A percentile compares a stretch with the other conserved stretches of the same genome.
These are phyloP conservation scores for Chenopodium album DNA, from an alignment of 148 eudicot genomes.

Conservation along the genomic window DNA sequence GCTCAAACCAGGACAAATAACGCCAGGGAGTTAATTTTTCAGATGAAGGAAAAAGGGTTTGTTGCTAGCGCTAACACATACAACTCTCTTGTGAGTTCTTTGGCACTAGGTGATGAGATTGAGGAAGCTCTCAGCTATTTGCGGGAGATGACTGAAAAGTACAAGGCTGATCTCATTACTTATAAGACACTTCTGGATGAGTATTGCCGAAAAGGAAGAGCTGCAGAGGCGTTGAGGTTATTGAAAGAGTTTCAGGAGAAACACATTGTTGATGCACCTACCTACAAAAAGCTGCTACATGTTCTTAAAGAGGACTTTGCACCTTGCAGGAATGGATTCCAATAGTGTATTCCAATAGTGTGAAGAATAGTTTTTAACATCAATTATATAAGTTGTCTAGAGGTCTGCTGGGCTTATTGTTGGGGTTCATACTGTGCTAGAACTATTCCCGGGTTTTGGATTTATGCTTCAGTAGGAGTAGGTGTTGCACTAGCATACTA, in stretches of 20 bases:
- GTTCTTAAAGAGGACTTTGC: constrained; percentile 42
- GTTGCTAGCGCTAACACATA: constrained; percentile 63
- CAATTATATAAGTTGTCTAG: not conserved
- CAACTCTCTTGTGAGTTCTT: constrained; percentile 72
- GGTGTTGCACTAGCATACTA: no score
- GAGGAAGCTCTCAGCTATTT: constrained; percentile 60
- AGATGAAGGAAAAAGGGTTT: constrained; percentile 72
- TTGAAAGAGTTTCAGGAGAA: constrained; percentile 57
- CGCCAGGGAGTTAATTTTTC: constrained; percentile 57
- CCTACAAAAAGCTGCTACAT: constrained; percentile 40
- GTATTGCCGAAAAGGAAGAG: constrained; percentile 45
- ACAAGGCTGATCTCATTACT: constrained; percentile 59
- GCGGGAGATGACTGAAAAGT: constrained; percentile 67
- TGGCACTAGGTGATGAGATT: constrained; percentile 76
- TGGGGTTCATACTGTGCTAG: not conserved
- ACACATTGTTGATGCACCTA: constrained; percentile 43
- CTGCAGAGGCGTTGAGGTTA: constrained; percentile 49
- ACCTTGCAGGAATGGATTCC: constrained; percentile 9
- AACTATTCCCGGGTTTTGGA: not conserved
- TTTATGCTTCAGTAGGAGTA: not conserved
- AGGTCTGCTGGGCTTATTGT: not conserved
- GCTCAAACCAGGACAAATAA: constrained; percentile 76
- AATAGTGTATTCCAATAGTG: not conserved
- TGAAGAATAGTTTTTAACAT: not conserved
- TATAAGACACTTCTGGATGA: constrained; percentile 68